Conservation (phyloP, 2,329 filamentous ascomycete species). For the Epichloe gansuensis region DNA sequence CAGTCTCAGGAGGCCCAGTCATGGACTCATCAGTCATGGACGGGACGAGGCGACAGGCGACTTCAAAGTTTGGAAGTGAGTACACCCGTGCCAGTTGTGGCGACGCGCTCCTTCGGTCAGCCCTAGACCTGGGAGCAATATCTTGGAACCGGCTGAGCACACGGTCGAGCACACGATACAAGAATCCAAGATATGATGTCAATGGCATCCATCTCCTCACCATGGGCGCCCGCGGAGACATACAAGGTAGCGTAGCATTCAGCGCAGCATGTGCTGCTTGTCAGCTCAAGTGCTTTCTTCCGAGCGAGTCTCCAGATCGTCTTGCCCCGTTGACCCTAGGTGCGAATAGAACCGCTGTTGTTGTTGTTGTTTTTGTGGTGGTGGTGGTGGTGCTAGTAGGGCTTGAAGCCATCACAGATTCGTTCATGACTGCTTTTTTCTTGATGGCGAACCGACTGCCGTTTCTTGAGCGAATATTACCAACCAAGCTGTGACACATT, state of each 20-base stretch:
- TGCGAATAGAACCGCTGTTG: neutral
- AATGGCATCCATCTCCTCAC: too few relatives aligned
- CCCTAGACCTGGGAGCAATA: neutral
- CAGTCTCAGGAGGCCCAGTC: slow-evolving; percentile 5
- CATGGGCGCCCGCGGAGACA: too few relatives aligned
- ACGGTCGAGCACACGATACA: neutral
- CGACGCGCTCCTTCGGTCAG: neutral
- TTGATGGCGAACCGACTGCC: too few relatives aligned
- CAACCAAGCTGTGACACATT: too few relatives aligned
- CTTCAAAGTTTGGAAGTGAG: neutral
- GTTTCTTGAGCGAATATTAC: too few relatives aligned
- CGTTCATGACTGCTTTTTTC: too few relatives aligned
- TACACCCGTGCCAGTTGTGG: neutral
- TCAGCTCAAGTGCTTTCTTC: neutral
- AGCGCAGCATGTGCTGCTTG: neutral
- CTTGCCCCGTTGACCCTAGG: too few relatives aligned
- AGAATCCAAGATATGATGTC: too few relatives aligned
- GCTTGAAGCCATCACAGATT: too few relatives aligned
- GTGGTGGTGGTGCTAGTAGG: neutral
- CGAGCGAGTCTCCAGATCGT: neutral
- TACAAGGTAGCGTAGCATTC: too few relatives aligned
- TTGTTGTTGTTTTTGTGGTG: too few relatives aligned
- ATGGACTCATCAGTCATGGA: neutral
- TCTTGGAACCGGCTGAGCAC: neutral
- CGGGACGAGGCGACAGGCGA: neutral